These are phyloP conservation scores for Dipteronia sinensis DNA, from an alignment of 345 rosid species.

Conservation along the genomic window DNA sequence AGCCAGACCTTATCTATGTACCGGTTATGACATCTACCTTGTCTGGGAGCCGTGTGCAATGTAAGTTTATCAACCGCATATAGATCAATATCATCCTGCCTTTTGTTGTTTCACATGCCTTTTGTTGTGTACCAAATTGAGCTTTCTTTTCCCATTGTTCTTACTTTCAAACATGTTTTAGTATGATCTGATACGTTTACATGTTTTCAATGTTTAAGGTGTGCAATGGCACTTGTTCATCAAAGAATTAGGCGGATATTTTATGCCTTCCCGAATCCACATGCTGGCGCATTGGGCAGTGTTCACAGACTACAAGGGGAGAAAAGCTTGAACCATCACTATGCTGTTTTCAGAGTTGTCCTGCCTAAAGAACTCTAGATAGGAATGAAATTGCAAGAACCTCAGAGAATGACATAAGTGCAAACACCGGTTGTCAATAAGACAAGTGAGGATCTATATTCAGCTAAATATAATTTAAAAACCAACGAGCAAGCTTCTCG, in stretches of 20 bases:
- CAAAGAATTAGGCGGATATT: conserved; percentile 78
- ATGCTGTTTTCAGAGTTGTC: conserved; percentile 81
- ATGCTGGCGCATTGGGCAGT: conserved; percentile 73
- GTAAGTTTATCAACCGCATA: conserved; percentile 47
- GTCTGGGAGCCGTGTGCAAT: conserved; percentile 86
- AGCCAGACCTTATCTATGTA: conserved; percentile 75
- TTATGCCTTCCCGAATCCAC: conserved; percentile 68
- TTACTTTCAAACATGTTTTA: background rate
- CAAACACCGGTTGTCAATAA: background rate
- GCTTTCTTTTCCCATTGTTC: background rate
- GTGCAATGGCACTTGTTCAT: conserved; percentile 96
- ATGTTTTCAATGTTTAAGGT: conserved; percentile 40
- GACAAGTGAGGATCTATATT: background rate
- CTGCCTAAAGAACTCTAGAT: conserved; percentile 40
- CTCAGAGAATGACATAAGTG: background rate
- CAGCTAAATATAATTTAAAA: background rate
- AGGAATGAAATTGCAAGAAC: conserved; percentile 3
- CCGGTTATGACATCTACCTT: conserved; percentile 82
- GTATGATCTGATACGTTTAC: conserved; percentile 16
- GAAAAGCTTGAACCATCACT: conserved; percentile 91
- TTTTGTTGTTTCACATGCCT: background rate
- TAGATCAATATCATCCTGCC: background rate
- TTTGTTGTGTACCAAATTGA: background rate
- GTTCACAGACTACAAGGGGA: conserved; percentile 83
- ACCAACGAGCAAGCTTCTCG: background rate